phyloP scores from a whole-genome alignment of 768 basidiomycete genomes.

The Mrakia gelida region DNA sequence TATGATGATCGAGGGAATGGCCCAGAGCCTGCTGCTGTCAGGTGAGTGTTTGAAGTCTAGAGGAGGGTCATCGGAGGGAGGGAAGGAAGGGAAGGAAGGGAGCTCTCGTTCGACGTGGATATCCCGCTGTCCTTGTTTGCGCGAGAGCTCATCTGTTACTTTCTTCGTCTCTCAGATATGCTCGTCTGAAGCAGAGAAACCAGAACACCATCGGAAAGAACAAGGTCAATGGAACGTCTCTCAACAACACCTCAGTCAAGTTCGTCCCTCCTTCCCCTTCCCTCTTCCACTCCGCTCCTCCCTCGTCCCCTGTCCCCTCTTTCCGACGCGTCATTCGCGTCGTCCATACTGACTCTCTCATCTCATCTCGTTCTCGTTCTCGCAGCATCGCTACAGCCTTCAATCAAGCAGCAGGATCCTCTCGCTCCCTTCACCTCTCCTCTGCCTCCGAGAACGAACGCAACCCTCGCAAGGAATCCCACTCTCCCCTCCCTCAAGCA shows the following conservation, averaged over 20 bases:
- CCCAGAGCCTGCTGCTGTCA: slow-evolving; percentile 8
- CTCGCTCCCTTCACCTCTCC: slow-evolving; percentile 5
- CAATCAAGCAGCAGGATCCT: slow-evolving; percentile 21
- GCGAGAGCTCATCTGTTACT: background rate
- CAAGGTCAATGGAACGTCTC: slow-evolving; percentile 25
- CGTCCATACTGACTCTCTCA: background rate
- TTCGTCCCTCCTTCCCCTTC: slow-evolving; percentile 9
- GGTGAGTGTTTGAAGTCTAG: background rate
- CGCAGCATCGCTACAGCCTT: slow-evolving; percentile 30
- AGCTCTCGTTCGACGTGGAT: background rate
- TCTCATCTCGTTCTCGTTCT: background rate
- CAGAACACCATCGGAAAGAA: slow-evolving; percentile 17
- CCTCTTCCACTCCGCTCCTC: background rate
- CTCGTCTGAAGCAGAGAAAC: slow-evolving; percentile 23
- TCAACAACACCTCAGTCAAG: slow-evolving; percentile 33
- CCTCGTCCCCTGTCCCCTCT: background rate
- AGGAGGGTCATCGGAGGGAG: background rate
- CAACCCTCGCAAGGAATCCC: slow-evolving; percentile 40
- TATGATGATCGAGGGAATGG: slow-evolving; percentile 3
- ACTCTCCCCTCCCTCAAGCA: slow-evolving; percentile 68
- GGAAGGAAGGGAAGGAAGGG: background rate
- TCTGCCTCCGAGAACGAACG: slow-evolving; percentile 15
- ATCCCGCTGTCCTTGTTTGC: background rate
- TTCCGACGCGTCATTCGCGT: background rate
- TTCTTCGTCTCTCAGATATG: slow-evolving; percentile 8